Base-by-base conservation (phyloP, 305 asterid species). In the Solanum hybrid region DNA sequence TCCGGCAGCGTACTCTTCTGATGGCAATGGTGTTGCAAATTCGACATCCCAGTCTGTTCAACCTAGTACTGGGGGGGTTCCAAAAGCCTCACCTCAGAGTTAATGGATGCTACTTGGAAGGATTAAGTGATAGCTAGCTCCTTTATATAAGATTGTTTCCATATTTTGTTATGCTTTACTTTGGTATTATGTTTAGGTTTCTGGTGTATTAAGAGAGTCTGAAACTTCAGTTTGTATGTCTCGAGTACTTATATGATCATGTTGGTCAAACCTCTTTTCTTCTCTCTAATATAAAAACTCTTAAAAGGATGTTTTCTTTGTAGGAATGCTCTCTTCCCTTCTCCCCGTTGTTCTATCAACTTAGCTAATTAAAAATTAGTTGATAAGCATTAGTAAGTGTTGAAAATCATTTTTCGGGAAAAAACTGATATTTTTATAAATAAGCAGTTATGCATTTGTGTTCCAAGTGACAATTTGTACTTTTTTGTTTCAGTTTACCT, bases 21-120 rank as follows among this genome's bases (percentile, higher is more conserved):
- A 91, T 88, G 91, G 76, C 8, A 69, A 24, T 69, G 76, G 32
- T 24, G 17, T 29, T 69, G 76, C 92, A 40, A 38, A 90, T n/a
- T 90, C 92, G 22, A 75, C 92, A 32, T 75, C 94, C 17, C 93
- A 92, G 90, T 87, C 84, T 32, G 80, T 78, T 85, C 93, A 86
- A 73, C 90, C 92, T 11, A 32, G 24, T 94, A 69, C 31, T 69
- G 89, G 87, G 26, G 90, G 90, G 90, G 86, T 87, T 24, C 66
- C 92, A 3, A 92, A 92, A 86, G 71, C 92, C 26, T 91, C 94
- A 10, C 93, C 94, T 13, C 89, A 87, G 81, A 88, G 89, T 38
- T 92, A 29, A 92, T 91, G 32, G 32, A 24, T 24, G 14, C 76
- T 69, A 66, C 75, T 66, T 66, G 31, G 31, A 66, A 66, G 75